Conservation (phyloP, 352 stramenopile species). For the Globisporangium polare region DNA sequence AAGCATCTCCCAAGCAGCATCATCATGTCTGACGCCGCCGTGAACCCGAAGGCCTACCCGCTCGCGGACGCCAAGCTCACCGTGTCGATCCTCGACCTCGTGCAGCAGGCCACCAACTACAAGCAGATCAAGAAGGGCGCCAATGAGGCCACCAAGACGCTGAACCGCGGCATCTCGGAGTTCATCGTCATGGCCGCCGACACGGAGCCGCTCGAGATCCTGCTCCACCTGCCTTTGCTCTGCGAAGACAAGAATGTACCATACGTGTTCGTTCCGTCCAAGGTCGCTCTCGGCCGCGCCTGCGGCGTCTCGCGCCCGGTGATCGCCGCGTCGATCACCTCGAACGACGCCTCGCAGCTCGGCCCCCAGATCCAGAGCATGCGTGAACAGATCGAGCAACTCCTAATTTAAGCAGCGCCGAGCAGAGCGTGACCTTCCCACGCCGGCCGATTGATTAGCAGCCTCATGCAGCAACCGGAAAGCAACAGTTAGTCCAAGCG, state of each 20-base stretch:
- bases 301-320: constrained; percentile 99
- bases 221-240: constrained; percentile 98
- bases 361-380: constrained; percentile 98
- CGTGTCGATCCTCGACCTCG: constrained; percentile 98
- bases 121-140: constrained; percentile 99
- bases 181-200: constrained; percentile 99
- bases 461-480: constrained; percentile 6
- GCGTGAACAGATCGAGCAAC: constrained; percentile 99
- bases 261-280: constrained; percentile 94
- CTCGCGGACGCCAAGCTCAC: constrained; percentile 98
- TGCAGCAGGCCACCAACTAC: constrained; percentile 99
- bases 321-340: constrained; percentile 98
- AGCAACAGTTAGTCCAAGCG: neutral
- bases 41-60: constrained; percentile 97
- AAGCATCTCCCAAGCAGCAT: constrained; percentile 9
- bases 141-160: constrained; percentile 99
- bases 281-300: constrained; percentile 97
- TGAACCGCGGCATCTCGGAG: constrained; percentile 99
- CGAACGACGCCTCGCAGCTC: constrained; percentile 99
- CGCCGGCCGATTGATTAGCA: constrained; percentile 12
- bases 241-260: constrained; percentile 98
- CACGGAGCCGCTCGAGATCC: constrained; percentile 99
- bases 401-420: constrained; percentile 95
- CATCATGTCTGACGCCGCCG: constrained; percentile 68
- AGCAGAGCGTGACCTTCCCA: neutral